A percentile compares a stretch with the other conserved stretches of the same genome.
Conservation (phyloP, 2,329 filamentous ascomycete species). For the Cercospora berteroae region DNA sequence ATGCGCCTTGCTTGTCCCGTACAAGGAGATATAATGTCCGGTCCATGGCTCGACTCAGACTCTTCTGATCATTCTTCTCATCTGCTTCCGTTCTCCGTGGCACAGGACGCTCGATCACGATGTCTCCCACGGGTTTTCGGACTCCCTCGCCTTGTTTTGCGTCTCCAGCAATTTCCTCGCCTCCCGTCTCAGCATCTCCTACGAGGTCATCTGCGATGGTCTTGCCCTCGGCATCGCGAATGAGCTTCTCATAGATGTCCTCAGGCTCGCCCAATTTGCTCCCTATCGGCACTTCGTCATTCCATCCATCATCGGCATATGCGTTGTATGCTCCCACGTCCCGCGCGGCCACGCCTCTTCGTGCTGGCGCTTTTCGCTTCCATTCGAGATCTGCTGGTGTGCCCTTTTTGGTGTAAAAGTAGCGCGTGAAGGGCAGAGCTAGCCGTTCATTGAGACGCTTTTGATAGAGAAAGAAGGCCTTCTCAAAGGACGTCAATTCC, state of each 20-base stretch:
- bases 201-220: constrained; percentile 49
- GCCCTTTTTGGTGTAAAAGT: constrained; percentile 92
- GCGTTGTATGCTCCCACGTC: constrained; percentile 85
- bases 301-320: constrained; percentile 73
- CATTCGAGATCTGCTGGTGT: constrained; percentile 83
- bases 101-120: constrained; percentile 64
- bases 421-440: constrained; percentile 78
- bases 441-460: constrained; percentile 93
- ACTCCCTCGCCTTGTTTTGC: constrained; percentile 29
- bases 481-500: constrained; percentile 81
- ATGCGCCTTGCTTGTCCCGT: constrained; percentile 65
- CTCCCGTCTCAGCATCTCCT: constrained; percentile 41
- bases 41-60: constrained; percentile 75
- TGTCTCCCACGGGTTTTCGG: constrained; percentile 26
- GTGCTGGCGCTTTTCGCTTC: constrained; percentile 78
- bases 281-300: constrained; percentile 82
- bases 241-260: constrained; percentile 63
- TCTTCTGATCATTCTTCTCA: constrained; percentile 66
- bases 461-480: constrained; percentile 94
- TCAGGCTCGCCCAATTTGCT: constrained; percentile 65
- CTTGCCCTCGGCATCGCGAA: constrained; percentile 68
- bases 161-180: constrained; percentile 46
- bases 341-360: constrained; percentile 66
- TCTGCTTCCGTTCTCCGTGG: constrained; percentile 77
- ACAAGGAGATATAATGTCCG: constrained; percentile 86